phyloP scores from a whole-genome alignment of 345 rosid genomes.

The Linum usitatissimum region DNA sequence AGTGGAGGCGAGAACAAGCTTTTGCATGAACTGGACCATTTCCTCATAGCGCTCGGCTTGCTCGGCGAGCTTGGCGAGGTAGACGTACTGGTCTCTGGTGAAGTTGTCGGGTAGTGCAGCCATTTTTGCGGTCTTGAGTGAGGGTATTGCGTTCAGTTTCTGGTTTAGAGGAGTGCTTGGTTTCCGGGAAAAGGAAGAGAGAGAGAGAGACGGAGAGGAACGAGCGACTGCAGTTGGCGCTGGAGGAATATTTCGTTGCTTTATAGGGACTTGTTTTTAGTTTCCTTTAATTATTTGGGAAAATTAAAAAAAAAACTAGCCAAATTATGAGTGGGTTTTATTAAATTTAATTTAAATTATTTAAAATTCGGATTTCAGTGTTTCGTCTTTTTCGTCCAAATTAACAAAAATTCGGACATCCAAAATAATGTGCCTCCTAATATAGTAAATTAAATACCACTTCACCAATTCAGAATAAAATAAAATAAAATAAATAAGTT shows the following conservation, averaged over 20 bases:
- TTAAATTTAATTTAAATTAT: too few relatives aligned
- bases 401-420: too few relatives aligned
- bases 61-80: constrained; percentile 90
- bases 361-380: too few relatives aligned
- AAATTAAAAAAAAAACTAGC: too few relatives aligned
- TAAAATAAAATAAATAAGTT: too few relatives aligned
- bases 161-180: background rate
- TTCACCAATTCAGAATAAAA: too few relatives aligned
- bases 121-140: constrained; percentile 8
- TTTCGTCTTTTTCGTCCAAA: too few relatives aligned
- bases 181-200: too few relatives aligned
- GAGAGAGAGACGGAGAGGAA: constrained; percentile 1
- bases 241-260: background rate
- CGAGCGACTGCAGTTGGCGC: background rate
- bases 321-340: too few relatives aligned
- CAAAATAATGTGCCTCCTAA: too few relatives aligned
- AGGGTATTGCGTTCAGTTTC: background rate
- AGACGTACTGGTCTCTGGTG: constrained; percentile 78
- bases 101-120: constrained; percentile 41
- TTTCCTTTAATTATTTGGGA: too few relatives aligned
- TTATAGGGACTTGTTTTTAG: background rate
- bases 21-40: constrained; percentile 92
- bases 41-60: constrained; percentile 98
- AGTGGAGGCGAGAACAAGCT: constrained; percentile 64
- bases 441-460: too few relatives aligned